phyloP scores from a whole-genome alignment of 2,329 filamentous ascomycete species.

The Amauroascus verrucosus region DNA sequence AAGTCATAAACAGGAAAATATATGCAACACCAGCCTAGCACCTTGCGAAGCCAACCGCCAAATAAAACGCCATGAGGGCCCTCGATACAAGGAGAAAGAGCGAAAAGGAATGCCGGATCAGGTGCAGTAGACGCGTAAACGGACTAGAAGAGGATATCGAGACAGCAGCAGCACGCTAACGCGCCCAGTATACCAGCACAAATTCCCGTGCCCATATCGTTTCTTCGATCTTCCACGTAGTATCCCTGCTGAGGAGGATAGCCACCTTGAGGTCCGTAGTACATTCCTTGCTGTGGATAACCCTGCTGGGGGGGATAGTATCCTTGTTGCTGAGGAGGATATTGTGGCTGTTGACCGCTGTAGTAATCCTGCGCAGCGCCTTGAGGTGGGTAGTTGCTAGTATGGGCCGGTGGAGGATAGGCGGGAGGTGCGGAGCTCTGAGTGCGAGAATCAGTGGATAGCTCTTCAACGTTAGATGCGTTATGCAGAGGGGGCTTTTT shows the following conservation, averaged over 20 bases:
- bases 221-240: constrained; percentile 27
- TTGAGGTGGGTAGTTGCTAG: constrained; percentile 8
- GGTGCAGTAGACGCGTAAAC: neutral
- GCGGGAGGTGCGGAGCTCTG: constrained; percentile 11
- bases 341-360: constrained; percentile 16
- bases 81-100: neutral
- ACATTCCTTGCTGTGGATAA: constrained; percentile 25
- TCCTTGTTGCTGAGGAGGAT: constrained; percentile 20
- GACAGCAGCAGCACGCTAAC: constrained; percentile 42
- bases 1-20: neutral
- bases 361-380: constrained; percentile 29
- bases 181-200: constrained; percentile 41
- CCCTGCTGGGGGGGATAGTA: constrained; percentile 27
- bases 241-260: constrained; percentile 33
- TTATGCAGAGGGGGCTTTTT: neutral
- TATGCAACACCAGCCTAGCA: neutral
- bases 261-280: constrained; percentile 31
- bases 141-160: constrained; percentile 37
- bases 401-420: constrained; percentile 11
- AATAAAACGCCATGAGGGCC: neutral
- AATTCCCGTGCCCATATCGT: constrained; percentile 28
- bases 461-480: neutral
- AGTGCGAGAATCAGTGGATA: neutral
- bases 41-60: neutral
- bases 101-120: neutral